A percentile compares a stretch with the other conserved stretches of the same genome.
phyloP scores from a whole-genome alignment of 2,329 filamentous ascomycete genomes.

The Pseudohalonectria lignicola region DNA sequence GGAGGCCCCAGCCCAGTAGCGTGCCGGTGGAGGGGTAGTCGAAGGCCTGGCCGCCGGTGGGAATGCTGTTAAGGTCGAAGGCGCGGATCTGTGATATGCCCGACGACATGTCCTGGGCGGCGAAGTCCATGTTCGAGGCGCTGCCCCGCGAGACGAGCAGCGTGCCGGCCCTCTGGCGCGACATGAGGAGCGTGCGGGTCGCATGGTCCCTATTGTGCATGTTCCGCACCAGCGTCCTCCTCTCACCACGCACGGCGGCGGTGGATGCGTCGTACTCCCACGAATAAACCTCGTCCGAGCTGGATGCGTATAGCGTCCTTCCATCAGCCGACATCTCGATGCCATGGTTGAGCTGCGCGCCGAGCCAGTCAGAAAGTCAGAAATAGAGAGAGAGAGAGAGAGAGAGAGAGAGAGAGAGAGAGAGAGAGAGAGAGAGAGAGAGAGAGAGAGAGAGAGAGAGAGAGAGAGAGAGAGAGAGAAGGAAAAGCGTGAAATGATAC shows the following conservation, averaged over 20 bases:
- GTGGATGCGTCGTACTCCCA: conserved; percentile 53
- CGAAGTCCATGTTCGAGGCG: conserved; percentile 47
- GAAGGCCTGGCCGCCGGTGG: conserved; percentile 17
- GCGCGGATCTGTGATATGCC: conserved; percentile 60
- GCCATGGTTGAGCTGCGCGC: conserved; percentile 44
- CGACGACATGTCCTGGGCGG: conserved; percentile 35
- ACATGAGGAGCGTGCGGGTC: conserved; percentile 56
- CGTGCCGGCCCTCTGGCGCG: conserved; percentile 25
- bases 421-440: too few relatives aligned
- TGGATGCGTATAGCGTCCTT: conserved; percentile 46
- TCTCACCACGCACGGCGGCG: conserved; percentile 27
- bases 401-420: too few relatives aligned
- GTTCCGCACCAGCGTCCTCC: conserved; percentile 44
- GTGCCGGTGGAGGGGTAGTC: conserved; percentile 36
- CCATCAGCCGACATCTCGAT: conserved; percentile 41
- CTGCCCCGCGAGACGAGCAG: conserved; percentile 59
- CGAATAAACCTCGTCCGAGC: conserved; percentile 43
- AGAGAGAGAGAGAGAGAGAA: too few relatives aligned
- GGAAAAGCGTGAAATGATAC: too few relatives aligned
- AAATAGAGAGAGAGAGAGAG: too few relatives aligned
- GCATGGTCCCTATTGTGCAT: conserved; percentile 54
- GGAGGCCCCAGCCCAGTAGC: conserved; percentile 51
- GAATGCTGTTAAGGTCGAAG: conserved; percentile 28
- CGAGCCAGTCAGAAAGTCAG: too few relatives aligned
- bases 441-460: too few relatives aligned